Evolutionary conservation across 441 rosid genomes (phyloP).

Genomic region (Gossypium davidsonii): DNA sequence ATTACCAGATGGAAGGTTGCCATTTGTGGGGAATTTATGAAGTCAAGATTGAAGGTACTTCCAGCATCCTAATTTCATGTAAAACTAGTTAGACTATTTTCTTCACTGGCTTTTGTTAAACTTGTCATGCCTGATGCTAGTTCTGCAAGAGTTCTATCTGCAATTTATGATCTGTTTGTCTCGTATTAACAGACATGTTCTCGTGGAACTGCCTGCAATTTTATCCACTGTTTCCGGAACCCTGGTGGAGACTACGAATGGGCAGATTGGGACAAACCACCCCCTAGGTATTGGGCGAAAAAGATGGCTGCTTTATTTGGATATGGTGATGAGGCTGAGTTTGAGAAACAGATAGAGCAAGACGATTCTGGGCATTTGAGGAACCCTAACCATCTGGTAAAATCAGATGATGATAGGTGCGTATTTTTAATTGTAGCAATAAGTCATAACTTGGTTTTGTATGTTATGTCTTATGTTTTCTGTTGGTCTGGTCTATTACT

Average conservation of each 20-base stretch:
- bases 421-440: neutral
- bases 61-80: neutral
- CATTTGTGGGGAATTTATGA: slow-evolving; percentile 95
- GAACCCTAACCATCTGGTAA: slow-evolving; percentile 25
- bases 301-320: slow-evolving; percentile 87
- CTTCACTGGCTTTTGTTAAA: neutral
- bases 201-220: slow-evolving; percentile 87
- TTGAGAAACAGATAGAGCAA: slow-evolving; percentile 32
- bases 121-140: neutral
- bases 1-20: slow-evolving; percentile 86
- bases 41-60: slow-evolving; percentile 59
- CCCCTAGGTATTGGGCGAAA: slow-evolving; percentile 80
- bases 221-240: slow-evolving; percentile 88
- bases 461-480: neutral
- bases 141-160: slow-evolving; percentile 11
- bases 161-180: slow-evolving; percentile 20
- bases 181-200: slow-evolving; percentile 63
- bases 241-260: slow-evolving; percentile 98
- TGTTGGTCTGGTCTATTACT: neutral
- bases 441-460: neutral
- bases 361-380: slow-evolving; percentile 29
- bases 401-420: slow-evolving; percentile 41
- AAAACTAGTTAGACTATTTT: neutral
- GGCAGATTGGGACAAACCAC: slow-evolving; percentile 92
- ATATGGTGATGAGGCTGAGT: slow-evolving; percentile 38